These are phyloP conservation scores for Cladosporium colombiae DNA, from an alignment of 2,329 filamentous ascomycete genomes.

Conservation along the genomic window DNA sequence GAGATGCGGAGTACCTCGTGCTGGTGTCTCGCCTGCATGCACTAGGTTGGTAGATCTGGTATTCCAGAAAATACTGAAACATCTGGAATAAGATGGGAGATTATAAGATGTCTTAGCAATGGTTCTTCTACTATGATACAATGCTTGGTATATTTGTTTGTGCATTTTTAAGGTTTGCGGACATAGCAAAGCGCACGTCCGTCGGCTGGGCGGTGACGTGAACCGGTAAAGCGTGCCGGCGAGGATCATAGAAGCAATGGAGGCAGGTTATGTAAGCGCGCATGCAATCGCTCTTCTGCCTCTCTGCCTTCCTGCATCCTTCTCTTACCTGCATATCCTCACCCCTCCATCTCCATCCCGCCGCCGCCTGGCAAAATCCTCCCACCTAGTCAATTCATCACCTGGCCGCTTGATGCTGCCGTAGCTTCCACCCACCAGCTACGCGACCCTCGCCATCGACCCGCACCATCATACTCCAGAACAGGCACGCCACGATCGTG, in stretches of 20 bases:
- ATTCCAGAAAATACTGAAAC: neutral
- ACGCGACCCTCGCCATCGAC: constrained; percentile 14
- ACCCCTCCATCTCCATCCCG: neutral
- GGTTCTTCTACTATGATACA: neutral
- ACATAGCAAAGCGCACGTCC: neutral
- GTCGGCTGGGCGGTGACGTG: constrained; percentile 6
- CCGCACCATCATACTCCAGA: neutral
- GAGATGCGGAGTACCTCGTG: constrained; percentile 8
- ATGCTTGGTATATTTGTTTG: neutral
- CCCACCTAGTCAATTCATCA: neutral
- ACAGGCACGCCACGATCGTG: constrained; percentile 12
- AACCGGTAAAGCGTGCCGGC: constrained; percentile 9
- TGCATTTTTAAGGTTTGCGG: neutral
- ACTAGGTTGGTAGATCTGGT: neutral
- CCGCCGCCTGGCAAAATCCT: neutral
- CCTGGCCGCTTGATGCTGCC: neutral
- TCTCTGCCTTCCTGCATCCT: neutral
- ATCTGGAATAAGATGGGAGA: neutral
- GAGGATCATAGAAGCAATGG: neutral
- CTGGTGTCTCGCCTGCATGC: constrained; percentile 9
- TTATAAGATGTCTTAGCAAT: neutral
- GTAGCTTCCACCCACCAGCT: neutral
- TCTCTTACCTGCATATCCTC: constrained; percentile 8
- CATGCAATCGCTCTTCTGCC: neutral
- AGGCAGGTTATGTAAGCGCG: neutral